phyloP scores from a whole-genome alignment of 257 asterid species.

The Przewalskia tangutica region DNA sequence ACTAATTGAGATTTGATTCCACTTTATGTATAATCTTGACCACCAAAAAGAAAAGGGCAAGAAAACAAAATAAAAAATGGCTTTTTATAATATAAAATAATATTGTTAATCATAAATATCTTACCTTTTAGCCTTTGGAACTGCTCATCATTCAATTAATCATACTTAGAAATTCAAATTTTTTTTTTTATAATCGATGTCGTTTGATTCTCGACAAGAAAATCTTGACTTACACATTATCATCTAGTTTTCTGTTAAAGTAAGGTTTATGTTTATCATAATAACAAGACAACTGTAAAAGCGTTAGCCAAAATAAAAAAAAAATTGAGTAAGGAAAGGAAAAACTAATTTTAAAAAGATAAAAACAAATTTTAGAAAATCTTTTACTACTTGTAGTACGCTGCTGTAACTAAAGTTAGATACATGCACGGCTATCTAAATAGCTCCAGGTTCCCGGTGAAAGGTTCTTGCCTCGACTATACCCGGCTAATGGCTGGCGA shows the following conservation, averaged over 20 bases:
- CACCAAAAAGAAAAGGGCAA: not conserved
- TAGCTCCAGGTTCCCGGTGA: too few species aligned
- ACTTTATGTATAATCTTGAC: not conserved
- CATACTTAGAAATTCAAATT: not conserved
- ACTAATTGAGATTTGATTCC: not conserved
- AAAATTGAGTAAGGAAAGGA: too few species aligned
- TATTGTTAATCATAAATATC: not conserved
- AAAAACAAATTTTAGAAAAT: not conserved
- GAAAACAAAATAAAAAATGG: not conserved
- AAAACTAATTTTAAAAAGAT: not conserved
- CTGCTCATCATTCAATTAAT: not conserved
- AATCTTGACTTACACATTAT: not conserved
- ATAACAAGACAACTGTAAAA: not conserved
- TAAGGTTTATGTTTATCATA: not conserved
- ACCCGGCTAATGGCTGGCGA: too few species aligned
- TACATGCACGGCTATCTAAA: too few species aligned
- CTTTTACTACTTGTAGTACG: not conserved
- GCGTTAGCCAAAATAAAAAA: not conserved
- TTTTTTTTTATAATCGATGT: not conserved
- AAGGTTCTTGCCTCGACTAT: too few species aligned
- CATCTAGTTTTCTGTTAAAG: not conserved
- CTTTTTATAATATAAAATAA: not conserved
- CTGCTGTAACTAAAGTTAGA: not conserved
- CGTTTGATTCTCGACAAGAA: slow-evolving; percentile 2
- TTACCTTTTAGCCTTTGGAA: not conserved